phyloP scores from a whole-genome alignment of 306 rosid species.

The Castanopsis chinensis region DNA sequence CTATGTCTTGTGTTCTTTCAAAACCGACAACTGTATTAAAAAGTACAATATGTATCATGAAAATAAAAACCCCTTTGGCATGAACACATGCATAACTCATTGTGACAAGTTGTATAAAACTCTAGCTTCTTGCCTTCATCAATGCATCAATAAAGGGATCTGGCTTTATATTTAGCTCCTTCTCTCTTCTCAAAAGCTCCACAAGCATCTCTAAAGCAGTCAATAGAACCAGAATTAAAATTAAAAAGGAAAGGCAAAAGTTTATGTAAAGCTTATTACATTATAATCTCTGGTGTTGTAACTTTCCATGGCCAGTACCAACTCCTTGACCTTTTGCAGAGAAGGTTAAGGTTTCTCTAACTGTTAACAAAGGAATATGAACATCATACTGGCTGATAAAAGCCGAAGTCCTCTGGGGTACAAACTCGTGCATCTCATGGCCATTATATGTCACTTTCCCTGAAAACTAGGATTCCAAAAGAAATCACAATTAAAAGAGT shows the following conservation, averaged over 20 bases:
- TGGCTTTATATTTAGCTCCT: conserved; percentile 24
- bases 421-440: conserved; percentile 32
- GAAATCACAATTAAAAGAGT: neutral
- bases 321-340: conserved; percentile 37
- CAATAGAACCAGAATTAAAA: too few species aligned
- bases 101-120: neutral
- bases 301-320: conserved; percentile 27
- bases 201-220: conserved; percentile 20
- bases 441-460: conserved; percentile 27
- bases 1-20: conserved; percentile 5
- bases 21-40: conserved; percentile 10
- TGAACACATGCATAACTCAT: neutral
- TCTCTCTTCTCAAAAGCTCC: conserved; percentile 29
- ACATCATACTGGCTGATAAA: conserved; percentile 27
- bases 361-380: conserved; percentile 29
- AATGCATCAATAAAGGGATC: conserved; percentile 33
- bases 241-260: neutral
- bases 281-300: neutral
- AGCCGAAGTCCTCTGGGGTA: conserved; percentile 27
- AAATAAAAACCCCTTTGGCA: neutral
- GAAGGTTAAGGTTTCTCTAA: conserved; percentile 33
- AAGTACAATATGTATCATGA: neutral
- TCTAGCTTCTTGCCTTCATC: conserved; percentile 22
- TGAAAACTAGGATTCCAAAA: neutral
- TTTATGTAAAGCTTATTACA: neutral